Conservation (phyloP, 192 early-diverging fungal species). For the Martensiomyces pterosporus region DNA sequence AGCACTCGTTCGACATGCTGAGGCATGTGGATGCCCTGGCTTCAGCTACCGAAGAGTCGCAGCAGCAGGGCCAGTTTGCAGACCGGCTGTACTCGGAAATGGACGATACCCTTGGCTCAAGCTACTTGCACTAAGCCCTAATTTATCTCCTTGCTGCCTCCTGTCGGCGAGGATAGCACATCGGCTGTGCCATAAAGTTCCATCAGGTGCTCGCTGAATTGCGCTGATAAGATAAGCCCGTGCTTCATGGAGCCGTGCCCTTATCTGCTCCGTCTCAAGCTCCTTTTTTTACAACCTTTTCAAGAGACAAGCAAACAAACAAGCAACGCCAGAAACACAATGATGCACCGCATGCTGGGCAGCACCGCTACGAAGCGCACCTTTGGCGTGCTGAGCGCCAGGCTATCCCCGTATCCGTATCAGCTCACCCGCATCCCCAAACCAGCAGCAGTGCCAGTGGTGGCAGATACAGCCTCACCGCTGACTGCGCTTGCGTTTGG, state of each 20-base stretch:
- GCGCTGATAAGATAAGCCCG: too few species aligned
- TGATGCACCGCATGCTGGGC: too few species aligned
- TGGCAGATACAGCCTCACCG: too few species aligned
- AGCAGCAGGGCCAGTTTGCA: slow-evolving; percentile 28
- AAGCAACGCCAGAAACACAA: neutral
- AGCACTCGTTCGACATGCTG: slow-evolving; percentile 66
- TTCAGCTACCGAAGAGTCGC: slow-evolving; percentile 7
- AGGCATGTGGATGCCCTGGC: slow-evolving; percentile 33
- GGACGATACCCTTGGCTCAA: slow-evolving; percentile 16
- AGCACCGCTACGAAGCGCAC: too few species aligned
- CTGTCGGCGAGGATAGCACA: too few species aligned
- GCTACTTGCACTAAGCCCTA: slow-evolving; percentile 7
- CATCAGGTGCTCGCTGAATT: neutral
- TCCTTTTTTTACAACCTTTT: too few species aligned
- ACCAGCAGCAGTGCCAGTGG: neutral
- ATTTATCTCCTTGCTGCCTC: too few species aligned
- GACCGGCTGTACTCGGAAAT: slow-evolving; percentile 30
- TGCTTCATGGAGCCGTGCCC: too few species aligned
- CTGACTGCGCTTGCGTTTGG: slow-evolving; percentile 12
- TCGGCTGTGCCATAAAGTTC: too few species aligned
- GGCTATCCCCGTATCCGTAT: slow-evolving; percentile 30
- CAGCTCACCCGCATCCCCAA: slow-evolving; percentile 10
- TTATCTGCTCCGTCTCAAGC: too few species aligned
- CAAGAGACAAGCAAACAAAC: too few species aligned
- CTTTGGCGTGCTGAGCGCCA: too few species aligned